phyloP scores from a whole-genome alignment of 345 rosid genomes.

The Kernera saxatilis region DNA sequence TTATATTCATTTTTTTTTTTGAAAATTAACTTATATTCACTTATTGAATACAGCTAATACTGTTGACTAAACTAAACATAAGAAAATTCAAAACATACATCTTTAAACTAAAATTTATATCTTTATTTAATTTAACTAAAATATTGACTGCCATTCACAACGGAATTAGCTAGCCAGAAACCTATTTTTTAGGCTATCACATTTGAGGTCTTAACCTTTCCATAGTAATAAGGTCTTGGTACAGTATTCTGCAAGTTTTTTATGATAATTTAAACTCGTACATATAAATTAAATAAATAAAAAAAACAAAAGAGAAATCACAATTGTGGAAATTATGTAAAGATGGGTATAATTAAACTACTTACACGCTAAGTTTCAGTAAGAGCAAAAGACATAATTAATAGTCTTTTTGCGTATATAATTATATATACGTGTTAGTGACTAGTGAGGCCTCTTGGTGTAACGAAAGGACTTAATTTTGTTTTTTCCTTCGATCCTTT shows the following conservation, averaged over 20 bases:
- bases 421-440: background rate
- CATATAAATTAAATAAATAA: background rate
- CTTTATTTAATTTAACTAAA: background rate
- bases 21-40: no score
- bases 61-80: no score
- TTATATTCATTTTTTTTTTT: no score
- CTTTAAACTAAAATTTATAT: no score
- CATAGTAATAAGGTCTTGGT: background rate
- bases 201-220: background rate
- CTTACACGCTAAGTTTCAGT: background rate
- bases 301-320: background rate
- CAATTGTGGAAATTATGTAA: background rate
- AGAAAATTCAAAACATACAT: no score
- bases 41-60: no score
- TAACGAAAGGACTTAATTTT: conserved; percentile 26
- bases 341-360: background rate
- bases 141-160: background rate
- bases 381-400: background rate
- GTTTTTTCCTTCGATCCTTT: background rate
- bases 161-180: background rate
- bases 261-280: background rate
- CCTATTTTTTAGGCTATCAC: background rate
- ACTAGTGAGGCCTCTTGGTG: conserved; percentile 26
- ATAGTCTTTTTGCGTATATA: background rate
- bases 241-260: background rate